A percentile compares a stretch with the other conserved stretches of the same genome.
phyloP scores from a whole-genome alignment of 805 yeast genomes.

The Saccharomycopsis javanensis region DNA sequence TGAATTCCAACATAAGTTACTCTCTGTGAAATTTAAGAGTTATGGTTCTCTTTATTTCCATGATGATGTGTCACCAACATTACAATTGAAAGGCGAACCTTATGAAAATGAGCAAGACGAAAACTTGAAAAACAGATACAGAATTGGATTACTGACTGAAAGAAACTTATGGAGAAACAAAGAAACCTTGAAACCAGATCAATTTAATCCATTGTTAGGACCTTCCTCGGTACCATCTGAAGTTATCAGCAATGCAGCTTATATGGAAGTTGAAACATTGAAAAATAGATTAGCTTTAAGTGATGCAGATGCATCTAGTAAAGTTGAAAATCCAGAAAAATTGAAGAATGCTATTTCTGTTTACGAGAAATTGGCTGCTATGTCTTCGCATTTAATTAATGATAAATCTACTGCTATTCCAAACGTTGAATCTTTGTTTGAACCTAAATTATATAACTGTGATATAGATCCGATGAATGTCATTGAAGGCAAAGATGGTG shows the following conservation, averaged over 20 bases:
- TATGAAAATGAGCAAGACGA: slow-evolving; percentile 57
- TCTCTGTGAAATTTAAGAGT: slow-evolving; percentile 51
- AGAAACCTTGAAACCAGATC: slow-evolving; percentile 39
- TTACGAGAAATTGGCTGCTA: slow-evolving; percentile 46
- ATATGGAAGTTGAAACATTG: slow-evolving; percentile 54
- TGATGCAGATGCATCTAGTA: slow-evolving; percentile 38
- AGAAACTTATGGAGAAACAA: slow-evolving; percentile 67
- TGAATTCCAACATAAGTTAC: slow-evolving; percentile 48
- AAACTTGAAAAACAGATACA: slow-evolving; percentile 59
- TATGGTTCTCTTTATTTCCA: slow-evolving; percentile 79
- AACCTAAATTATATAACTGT: slow-evolving; percentile 68
- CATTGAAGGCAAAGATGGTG: slow-evolving; percentile 35
- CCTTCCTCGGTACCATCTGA: slow-evolving; percentile 71
- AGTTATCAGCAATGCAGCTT: slow-evolving; percentile 53
- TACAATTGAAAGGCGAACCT: slow-evolving; percentile 29
- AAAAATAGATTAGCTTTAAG: slow-evolving; percentile 43
- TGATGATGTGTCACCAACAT: slow-evolving; percentile 46
- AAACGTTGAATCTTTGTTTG: slow-evolving; percentile 49
- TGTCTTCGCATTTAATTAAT: slow-evolving; percentile 51
- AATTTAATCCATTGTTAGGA: slow-evolving; percentile 48
- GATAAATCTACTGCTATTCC: slow-evolving; percentile 43
- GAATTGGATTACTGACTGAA: slow-evolving; percentile 85
- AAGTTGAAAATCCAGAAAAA: slow-evolving; percentile 32
- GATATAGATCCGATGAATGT: slow-evolving; percentile 91
- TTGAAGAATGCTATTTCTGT: slow-evolving; percentile 46